Base-by-base conservation (phyloP, 2,329 filamentous ascomycete genomes). In the Colletotrichum spaethianum region DNA sequence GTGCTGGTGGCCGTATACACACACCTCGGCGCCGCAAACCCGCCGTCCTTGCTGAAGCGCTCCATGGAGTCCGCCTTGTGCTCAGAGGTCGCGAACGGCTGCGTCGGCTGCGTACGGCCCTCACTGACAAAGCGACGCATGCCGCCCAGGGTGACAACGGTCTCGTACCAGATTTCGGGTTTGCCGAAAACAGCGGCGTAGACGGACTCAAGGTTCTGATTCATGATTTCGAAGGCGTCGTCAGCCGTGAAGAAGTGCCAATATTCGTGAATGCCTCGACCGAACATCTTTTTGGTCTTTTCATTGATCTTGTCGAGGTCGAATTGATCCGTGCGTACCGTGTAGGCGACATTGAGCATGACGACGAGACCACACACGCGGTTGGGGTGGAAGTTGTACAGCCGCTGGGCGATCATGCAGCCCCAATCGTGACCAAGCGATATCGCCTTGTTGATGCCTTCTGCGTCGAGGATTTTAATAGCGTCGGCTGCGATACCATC, bases 361-460 rank as follows among this genome's bases (percentile, higher is more conserved):
- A 82, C 76, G 1, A 87, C 76, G 1, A 87, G 74, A n/a, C 82
- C 85, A 5, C 76, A 59, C 7, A 86, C 82, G 16, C 83, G 80
- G 2, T 82, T 76, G 0, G 81, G 83, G 63, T 83, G 75, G 73
- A 82, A 83, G 59, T 84, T 80, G 74, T 83, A 86, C 18, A 86
- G 70, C 18, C 84, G 80, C 64, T 83, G 80, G 0, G 82, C 81
- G 14, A 83, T 72, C 9, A 66, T 72, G 20, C 82, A 81, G 48
- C 86, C 86, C 86, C 85, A 88, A 75, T 88, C 86, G 72, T 88
- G 86, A 53, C 86, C 86, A 40, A 87, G 78, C 3, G 83, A 80
- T 65, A 87, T 79, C 38, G 81, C 79, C 44, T 77, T 77, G 56
- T 75, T 52, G 26, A 83, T 72, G 2, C 77, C 68, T 74, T 86